phyloP scores from a whole-genome alignment of 768 basidiomycete genomes.

The Pleurotus eryngii region DNA sequence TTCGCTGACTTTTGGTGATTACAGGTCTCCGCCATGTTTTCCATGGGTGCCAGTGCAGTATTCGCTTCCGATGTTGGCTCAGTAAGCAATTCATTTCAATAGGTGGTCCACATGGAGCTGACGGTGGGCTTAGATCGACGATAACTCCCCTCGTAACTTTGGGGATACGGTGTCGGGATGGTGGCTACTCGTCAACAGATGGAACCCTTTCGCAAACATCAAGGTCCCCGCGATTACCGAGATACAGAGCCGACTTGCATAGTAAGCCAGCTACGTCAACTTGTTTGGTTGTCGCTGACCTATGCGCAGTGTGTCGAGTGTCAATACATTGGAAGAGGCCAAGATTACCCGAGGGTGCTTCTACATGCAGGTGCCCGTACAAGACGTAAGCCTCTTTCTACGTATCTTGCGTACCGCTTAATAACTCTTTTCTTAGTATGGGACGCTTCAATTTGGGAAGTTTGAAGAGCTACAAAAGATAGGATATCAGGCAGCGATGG shows the following conservation, averaged over 20 bases:
- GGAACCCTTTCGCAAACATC: constrained; percentile 85
- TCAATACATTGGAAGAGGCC: constrained; percentile 93
- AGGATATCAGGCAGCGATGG: constrained; percentile 72
- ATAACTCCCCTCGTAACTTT: constrained; percentile 92
- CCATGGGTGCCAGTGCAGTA: constrained; percentile 85
- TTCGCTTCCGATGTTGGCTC: constrained; percentile 94
- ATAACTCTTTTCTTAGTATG: constrained; percentile 44
- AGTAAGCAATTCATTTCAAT: constrained; percentile 37
- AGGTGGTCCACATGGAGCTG: too few species aligned
- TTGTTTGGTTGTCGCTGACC: constrained; percentile 2
- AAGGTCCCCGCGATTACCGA: constrained; percentile 87
- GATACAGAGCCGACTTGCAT: constrained; percentile 91
- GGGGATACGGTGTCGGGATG: constrained; percentile 95
- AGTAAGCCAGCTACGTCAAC: constrained; percentile 53
- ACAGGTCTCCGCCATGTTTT: constrained; percentile 87
- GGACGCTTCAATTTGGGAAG: constrained; percentile 86
- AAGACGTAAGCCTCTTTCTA: constrained; percentile 54
- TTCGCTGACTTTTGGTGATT: background rate
- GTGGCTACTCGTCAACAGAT: constrained; percentile 92
- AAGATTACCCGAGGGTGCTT: constrained; percentile 85
- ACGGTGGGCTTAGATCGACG: constrained; percentile 63
- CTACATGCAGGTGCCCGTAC: constrained; percentile 94
- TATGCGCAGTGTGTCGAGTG: constrained; percentile 79
- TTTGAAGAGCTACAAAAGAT: constrained; percentile 85
- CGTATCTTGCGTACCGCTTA: background rate